Base-by-base conservation (phyloP, 768 basidiomycete genomes). In the Kwoniella newhampshirensis region DNA sequence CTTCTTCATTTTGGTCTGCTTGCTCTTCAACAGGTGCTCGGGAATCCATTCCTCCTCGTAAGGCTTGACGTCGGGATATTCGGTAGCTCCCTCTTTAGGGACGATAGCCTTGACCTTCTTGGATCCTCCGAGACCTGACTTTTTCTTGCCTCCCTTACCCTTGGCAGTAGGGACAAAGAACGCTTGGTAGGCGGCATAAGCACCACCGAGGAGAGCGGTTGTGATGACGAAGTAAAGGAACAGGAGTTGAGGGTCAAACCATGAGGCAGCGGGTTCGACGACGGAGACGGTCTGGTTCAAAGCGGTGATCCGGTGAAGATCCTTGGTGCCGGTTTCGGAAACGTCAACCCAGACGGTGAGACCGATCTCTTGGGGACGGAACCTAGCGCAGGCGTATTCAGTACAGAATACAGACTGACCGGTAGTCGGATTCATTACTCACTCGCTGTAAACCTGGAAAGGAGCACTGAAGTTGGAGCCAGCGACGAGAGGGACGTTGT, bases 11-110 rank as follows among this genome's bases (percentile, higher is more conserved):
- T 68, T 71, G 36, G 50, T 55, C 27, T 42, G 23, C 43, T 56
- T 57, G 41, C 51, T 64, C 54, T 66, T 76, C 35, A 75, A 37
- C 51, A 75, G 75, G 18, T 71, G 68, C 18, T 63, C 72, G 8
- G 78, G 78, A 54, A 79, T 77, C 77, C 76, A 79, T 37, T 77
- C 76, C 59, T 77, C 76, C 50, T 77, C 76, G 51, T 75, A 76
- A 15, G 76, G 73, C 59, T 73, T 71, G 43, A 71, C 74, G 26
- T 63, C 51, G 26, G 66, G 74, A 36, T 74, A 73, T 40, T 62
- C 66, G 12, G 40, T 68, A 1, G 56, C 63, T n/a, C 53, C 40
- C 12, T 62, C 54, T 46, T 67, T 67, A 26, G 64, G 60, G 18
- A 71, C 68, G 32, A 71, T 70, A 17, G 62, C 56, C 53, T 70